Percentiles rank a stretch among this genome's conserved stretches.
Evolutionary conservation across 2,329 filamentous ascomycete species (phyloP).

Genomic region (Diatrype stigma): DNA sequence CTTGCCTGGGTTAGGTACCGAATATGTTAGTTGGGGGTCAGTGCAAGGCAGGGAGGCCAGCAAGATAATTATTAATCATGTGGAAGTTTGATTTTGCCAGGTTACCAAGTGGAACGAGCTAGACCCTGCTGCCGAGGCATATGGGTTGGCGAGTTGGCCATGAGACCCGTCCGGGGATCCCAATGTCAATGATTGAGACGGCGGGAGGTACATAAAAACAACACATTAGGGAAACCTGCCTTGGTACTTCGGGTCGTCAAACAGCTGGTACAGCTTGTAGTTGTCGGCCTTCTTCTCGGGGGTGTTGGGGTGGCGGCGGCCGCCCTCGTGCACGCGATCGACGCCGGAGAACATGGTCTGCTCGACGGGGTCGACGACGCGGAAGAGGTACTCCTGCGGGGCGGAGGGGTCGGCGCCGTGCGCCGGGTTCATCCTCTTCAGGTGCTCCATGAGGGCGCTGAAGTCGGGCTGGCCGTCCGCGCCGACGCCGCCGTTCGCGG

Average conservation of each 20-base stretch:
- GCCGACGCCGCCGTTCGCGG: no score
- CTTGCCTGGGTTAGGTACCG: not conserved
- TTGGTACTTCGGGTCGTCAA: constrained; percentile 11
- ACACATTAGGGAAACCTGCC: constrained; percentile 4
- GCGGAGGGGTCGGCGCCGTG: not conserved
- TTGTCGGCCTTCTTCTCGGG: constrained; percentile 9
- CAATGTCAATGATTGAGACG: no score
- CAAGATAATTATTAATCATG: no score
- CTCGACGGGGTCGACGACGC: constrained; percentile 8
- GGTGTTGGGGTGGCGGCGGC: constrained; percentile 8
- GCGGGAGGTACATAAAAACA: no score
- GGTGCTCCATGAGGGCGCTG: not conserved
- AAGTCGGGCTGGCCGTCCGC: no score
- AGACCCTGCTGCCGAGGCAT: no score
- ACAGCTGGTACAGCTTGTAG: constrained; percentile 11
- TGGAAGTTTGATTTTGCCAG: no score
- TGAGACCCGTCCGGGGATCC: no score
- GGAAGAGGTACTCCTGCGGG: constrained; percentile 6
- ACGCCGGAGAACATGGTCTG: constrained; percentile 1
- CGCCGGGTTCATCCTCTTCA: not conserved
- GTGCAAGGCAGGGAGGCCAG: no score
- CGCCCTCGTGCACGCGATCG: constrained; percentile 12
- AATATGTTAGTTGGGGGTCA: no score
- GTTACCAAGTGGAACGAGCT: no score
- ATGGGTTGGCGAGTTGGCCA: no score